Conservation (phyloP, 1,284 basidiomycete genomes). For the Pseudomicrostroma phylloplanum region DNA sequence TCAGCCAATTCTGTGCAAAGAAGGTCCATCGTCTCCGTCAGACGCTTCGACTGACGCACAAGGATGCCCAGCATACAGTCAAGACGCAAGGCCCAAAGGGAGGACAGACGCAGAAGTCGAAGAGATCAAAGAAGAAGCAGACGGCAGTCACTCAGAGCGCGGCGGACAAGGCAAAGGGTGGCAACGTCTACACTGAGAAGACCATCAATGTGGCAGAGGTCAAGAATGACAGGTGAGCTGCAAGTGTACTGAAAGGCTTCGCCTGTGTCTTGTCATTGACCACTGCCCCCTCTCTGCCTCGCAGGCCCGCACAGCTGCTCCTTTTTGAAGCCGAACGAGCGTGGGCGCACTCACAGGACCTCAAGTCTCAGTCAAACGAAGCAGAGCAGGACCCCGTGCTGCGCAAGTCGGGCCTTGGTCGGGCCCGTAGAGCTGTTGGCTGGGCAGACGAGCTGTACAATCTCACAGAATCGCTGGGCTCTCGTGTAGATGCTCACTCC, state of each 20-base stretch:
- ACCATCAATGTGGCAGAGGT: constrained; percentile 32
- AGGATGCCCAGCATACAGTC: constrained; percentile 23
- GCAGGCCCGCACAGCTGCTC: constrained; percentile 63
- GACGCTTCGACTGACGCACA: constrained; percentile 71
- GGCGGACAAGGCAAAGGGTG: constrained; percentile 60
- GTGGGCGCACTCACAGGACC: constrained; percentile 82
- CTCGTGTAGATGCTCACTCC: constrained; percentile 27
- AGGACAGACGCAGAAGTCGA: constrained; percentile 11
- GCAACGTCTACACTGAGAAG: constrained; percentile 66
- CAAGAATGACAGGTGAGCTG: constrained; percentile 22
- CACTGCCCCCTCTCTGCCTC: constrained; percentile 10
- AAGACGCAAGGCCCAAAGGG: constrained; percentile 18
- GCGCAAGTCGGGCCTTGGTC: constrained; percentile 68
- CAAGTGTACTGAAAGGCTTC: not conserved
- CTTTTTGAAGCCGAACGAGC: constrained; percentile 84
- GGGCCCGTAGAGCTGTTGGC: constrained; percentile 76
- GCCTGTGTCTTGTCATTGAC: not conserved
- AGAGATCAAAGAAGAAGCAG: constrained; percentile 19
- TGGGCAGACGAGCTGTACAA: constrained; percentile 73
- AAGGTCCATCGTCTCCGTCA: constrained; percentile 80
- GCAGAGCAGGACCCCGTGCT: constrained; percentile 58
- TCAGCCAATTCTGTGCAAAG: constrained; percentile 80
- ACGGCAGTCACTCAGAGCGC: constrained; percentile 33
- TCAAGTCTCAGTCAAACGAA: constrained; percentile 59
- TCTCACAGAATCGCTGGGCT: constrained; percentile 62